Percentiles rank a stretch among this genome's conserved stretches.
These are phyloP conservation scores for Panaeolus cyanescens DNA, from an alignment of 768 basidiomycete species.

Conservation along the genomic window DNA sequence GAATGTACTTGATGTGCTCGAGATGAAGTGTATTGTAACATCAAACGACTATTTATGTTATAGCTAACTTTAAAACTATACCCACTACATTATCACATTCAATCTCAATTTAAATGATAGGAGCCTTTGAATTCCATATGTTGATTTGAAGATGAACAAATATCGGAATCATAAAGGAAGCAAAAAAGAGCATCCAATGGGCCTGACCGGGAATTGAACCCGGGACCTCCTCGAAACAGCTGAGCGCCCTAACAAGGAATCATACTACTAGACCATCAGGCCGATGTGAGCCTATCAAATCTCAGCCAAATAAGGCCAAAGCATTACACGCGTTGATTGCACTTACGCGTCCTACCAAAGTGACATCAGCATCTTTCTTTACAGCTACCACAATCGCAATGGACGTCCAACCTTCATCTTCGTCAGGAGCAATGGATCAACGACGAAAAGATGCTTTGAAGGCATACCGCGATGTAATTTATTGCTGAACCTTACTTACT, in stretches of 20 bases:
- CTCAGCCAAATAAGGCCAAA: neutral
- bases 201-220: slow-evolving; percentile 88
- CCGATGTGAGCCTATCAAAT: slow-evolving; percentile 19
- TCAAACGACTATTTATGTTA: too few species aligned
- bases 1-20: too few species aligned
- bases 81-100: too few species aligned
- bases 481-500: too few species aligned
- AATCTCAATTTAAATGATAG: too few species aligned
- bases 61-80: too few species aligned
- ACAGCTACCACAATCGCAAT: slow-evolving; percentile 28
- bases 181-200: slow-evolving; percentile 28
- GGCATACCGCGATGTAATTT: slow-evolving; percentile 79
- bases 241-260: slow-evolving; percentile 57
- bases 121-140: too few species aligned
- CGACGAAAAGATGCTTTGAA: slow-evolving; percentile 75
- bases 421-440: slow-evolving; percentile 65
- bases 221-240: slow-evolving; percentile 74
- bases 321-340: slow-evolving; percentile 35
- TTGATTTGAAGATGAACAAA: too few species aligned
- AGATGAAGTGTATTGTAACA: too few species aligned
- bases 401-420: slow-evolving; percentile 54
- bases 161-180: too few species aligned
- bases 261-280: slow-evolving; percentile 62
- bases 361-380: slow-evolving; percentile 10
- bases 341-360: slow-evolving; percentile 38